Base-by-base conservation (phyloP, 805 yeast genomes). In the Pichia kluyveri region DNA sequence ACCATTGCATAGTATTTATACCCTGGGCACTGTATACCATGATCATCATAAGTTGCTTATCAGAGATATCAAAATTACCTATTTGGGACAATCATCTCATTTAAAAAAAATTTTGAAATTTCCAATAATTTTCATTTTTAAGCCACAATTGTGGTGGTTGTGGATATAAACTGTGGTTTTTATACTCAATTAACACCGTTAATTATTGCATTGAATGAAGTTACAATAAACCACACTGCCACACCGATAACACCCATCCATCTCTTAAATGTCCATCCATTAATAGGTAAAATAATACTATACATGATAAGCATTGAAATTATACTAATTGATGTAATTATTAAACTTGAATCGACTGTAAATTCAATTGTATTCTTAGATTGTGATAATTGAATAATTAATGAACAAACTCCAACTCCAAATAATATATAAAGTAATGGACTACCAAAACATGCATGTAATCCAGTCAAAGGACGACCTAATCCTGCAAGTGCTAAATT, bases 381-480 rank as follows among this genome's bases (percentile, higher is more conserved):
- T 32, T 9, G 37, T 14, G 37, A 32, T 32, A 12, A 32, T n/a
- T 50, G 45, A 8, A 66, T 58, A 6, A 69, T 54, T 38, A 67
- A 52, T 2, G 77, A 72, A 56, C 75, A 75, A 14, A 70, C 55
- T 0, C 82, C 82, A 19, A 77, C 64, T 1, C 82, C 82, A 18
- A 76, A 58, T 50, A 76, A 59, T 9, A 74, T 69, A 40, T 73
- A 66, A 14, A 77, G 55, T 14, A 77, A 59, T 0, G 80, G 80
- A 1, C 82, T 72, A 1, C 82, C 82, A 48, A 76, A 65, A 53
- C 81, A 76, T 0, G 82, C 71, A 53, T 72, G 73, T 9, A 77
- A 58, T 0, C 80, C 81, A 11, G 70, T 70, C 9, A 70, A 55
- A 8, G 77, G 70, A 12, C 62, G 49, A 0, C 68, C 70, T 9